Evolutionary conservation across 176 grass and related monocot genomes (phyloP).

Genomic region (Raddia distichophylla): DNA sequence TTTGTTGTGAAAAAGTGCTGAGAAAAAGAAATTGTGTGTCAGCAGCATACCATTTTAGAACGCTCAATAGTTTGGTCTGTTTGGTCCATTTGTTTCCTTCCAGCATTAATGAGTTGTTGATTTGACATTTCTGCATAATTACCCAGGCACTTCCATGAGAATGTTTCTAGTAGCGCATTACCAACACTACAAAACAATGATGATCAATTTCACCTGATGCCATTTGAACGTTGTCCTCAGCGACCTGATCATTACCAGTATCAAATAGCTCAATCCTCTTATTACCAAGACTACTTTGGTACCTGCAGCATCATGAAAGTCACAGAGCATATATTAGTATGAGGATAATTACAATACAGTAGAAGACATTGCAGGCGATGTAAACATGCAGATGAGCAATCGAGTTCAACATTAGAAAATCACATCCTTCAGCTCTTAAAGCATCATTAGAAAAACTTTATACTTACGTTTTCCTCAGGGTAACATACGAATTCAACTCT

Average conservation of each 20-base stretch:
- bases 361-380: neutral
- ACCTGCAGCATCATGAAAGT: conserved; percentile 53
- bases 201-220: conserved; percentile 65
- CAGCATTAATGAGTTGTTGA: conserved; percentile 82
- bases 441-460: neutral
- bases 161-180: conserved; percentile 10
- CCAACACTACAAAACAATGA: neutral
- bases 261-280: conserved; percentile 97
- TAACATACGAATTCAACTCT: conserved; percentile 94
- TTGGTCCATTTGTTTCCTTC: conserved; percentile 93
- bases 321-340: conserved; percentile 7
- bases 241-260: conserved; percentile 61
- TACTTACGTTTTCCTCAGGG: conserved; percentile 94
- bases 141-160: conserved; percentile 27
- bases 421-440: neutral
- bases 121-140: conserved; percentile 84
- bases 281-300: conserved; percentile 92
- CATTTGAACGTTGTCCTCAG: conserved; percentile 72
- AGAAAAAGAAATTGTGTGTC: neutral
- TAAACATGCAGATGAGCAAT: neutral
- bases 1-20: neutral
- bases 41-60: conserved; percentile 67
- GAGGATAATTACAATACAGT: neutral
- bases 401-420: neutral
- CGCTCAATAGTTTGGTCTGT: conserved; percentile 95